These are phyloP conservation scores for Xanthoceras sorbifolium DNA, from an alignment of 345 rosid species.

Conservation along the genomic window DNA sequence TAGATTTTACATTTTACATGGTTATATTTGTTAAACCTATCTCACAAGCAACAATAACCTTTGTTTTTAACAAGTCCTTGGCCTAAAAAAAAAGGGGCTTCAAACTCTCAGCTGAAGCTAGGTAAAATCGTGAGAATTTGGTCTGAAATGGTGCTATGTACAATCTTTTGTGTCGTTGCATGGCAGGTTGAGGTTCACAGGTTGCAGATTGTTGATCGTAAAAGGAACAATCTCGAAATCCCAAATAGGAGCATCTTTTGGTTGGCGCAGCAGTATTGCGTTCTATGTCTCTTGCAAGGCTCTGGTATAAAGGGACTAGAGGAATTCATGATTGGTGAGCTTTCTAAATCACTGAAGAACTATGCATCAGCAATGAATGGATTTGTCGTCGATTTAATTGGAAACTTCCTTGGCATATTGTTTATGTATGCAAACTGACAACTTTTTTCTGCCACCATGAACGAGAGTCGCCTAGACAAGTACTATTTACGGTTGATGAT, in stretches of 20 bases:
- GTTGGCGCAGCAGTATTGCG: constrained; percentile 13
- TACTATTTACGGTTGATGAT: no score
- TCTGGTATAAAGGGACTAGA: neutral
- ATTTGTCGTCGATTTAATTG: neutral
- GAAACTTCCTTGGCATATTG: neutral
- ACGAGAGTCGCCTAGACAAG: neutral
- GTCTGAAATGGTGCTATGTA: neutral
- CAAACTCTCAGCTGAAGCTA: neutral
- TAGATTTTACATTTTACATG: neutral
- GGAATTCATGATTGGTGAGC: neutral
- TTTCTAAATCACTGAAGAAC: neutral
- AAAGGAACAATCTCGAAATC: neutral
- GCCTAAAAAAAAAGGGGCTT: neutral
- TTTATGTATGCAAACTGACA: neutral
- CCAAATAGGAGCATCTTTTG: neutral
- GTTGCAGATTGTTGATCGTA: neutral
- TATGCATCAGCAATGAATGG: no score
- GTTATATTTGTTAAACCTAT: no score
- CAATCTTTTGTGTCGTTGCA: neutral
- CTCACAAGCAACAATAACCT: no score
- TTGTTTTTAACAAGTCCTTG: neutral
- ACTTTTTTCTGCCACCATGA: neutral
- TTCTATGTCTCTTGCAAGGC: constrained; percentile 12
- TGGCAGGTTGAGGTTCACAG: constrained; percentile 10
- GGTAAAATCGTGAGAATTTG: neutral